Base-by-base conservation (phyloP, 2,329 filamentous ascomycete genomes). In the Aspergillus hiratsukae region DNA sequence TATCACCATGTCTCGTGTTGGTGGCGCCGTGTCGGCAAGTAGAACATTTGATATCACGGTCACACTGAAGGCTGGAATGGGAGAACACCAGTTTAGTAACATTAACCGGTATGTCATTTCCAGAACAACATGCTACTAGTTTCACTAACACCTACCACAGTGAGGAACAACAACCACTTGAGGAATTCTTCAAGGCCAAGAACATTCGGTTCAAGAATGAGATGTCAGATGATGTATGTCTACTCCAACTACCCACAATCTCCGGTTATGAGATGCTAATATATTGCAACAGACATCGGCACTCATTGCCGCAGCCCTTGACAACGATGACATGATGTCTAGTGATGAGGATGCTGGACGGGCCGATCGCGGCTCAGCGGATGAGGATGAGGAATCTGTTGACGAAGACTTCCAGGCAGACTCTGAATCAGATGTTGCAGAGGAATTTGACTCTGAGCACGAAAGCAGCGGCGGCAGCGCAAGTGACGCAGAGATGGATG, bases 31-130 rank as follows among this genome's bases (percentile, higher is more conserved):
- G 59, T 96, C 93, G 52, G 90, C 94, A 51, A 89, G 93, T 64
- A 90, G 94, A 56, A 99, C 94, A 2, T 99, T 99, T 70, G 94
- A 99, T 73, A 97, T 99, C 66, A 94, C 91, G 0, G 90, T 99
- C 57, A 87, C 87, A 54, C 83, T 97, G 79, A 97, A 97, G 81
- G 85, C 81, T 64, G 90, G 89, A n/a, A 82, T 85, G 52, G 89
- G 89, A 56, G 91, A 96, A 69, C 91, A 92, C 66, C 92, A 97
- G 69, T 99, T 99, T 79, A 96, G 91, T 78, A 99, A 99, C 80
- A 99, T 99, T 75, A 99, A 97, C 73, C 89, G 93, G 81, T 83
- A 72, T 65, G 77, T 40, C 5, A 23, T 10, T 25, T 43, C 11
- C 28, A 2, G 21, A 6, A 35, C 10, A 8, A 17, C 27, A 7